Conservation (phyloP, 768 basidiomycete species). For the Rhodotorula sphaerocarpa region DNA sequence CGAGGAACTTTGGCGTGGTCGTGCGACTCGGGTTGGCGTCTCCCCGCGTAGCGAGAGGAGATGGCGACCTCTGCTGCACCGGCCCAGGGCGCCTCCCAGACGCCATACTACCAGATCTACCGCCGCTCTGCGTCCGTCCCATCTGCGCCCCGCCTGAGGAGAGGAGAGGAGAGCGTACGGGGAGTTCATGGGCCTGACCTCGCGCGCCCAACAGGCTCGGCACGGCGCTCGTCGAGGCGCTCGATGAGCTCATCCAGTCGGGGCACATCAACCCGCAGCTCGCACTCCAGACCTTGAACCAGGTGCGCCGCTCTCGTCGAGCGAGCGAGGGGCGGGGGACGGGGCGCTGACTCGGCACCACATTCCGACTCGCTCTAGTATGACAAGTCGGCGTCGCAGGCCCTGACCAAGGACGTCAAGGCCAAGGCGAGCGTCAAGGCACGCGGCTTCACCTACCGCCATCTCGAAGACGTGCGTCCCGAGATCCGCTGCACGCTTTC, state of each 20-base stretch:
- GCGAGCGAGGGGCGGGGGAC: too few relatives aligned
- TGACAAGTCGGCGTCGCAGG: conserved; percentile 89
- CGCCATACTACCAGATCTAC: conserved; percentile 88
- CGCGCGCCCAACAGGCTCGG: conserved; percentile 60
- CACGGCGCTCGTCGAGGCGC: conserved; percentile 91
- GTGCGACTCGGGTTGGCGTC: too few relatives aligned
- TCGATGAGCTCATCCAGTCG: conserved; percentile 95
- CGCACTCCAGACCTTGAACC: conserved; percentile 96
- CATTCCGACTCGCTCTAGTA: conserved; percentile 52
- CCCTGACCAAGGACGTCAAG: conserved; percentile 86
- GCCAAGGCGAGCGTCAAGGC: conserved; percentile 93
- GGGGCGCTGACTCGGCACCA: not conserved
- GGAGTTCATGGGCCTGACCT: not conserved
- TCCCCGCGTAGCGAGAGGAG: not conserved
- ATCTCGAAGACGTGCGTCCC: conserved; percentile 62
- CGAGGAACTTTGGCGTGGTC: too few relatives aligned
- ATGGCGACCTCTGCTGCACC: not conserved
- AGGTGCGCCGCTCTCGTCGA: conserved; percentile 52
- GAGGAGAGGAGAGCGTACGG: too few relatives aligned
- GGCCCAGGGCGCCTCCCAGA: conserved; percentile 10
- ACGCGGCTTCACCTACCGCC: conserved; percentile 79
- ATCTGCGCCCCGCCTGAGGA: not conserved
- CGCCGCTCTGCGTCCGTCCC: conserved; percentile 73
- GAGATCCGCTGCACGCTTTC: not conserved
- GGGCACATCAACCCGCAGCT: conserved; percentile 94